Conservation (phyloP, 768 basidiomycete species). For the Hericium alpestre region DNA sequence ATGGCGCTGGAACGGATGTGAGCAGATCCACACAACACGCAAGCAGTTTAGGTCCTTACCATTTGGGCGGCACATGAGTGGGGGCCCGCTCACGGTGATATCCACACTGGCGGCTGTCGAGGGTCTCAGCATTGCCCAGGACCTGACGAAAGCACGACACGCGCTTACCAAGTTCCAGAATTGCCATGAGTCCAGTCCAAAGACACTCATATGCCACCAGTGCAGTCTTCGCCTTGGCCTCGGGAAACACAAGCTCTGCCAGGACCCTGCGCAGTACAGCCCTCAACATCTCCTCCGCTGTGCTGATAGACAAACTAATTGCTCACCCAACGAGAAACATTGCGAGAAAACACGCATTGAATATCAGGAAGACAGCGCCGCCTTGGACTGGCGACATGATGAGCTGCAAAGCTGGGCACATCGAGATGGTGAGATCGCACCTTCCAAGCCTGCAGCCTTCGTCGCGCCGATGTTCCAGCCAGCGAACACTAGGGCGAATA, state of each 20-base stretch:
- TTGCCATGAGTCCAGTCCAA: conserved; percentile 41
- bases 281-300: conserved; percentile 12
- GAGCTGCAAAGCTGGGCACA: no score
- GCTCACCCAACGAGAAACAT: background rate
- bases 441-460: background rate
- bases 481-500: background rate
- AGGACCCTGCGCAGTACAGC: conserved; percentile 23
- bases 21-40: no score
- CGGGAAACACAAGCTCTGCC: conserved; percentile 6
- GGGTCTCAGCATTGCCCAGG: background rate
- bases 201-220: conserved; percentile 40
- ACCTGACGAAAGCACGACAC: background rate
- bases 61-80: conserved; percentile 21
- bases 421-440: background rate
- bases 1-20: conserved; percentile 1
- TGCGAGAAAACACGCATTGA: conserved; percentile 22
- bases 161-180: conserved; percentile 39
- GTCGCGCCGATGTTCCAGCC: conserved; percentile 2
- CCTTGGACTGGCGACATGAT: background rate
- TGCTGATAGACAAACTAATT: background rate
- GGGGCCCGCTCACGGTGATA: conserved; percentile 35
- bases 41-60: background rate
- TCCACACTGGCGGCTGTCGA: conserved; percentile 38
- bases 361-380: conserved; percentile 32
- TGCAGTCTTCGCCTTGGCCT: conserved; percentile 19